Conservation (phyloP, 1,139 yeast genomes). For the Suhomyces taliae region DNA sequence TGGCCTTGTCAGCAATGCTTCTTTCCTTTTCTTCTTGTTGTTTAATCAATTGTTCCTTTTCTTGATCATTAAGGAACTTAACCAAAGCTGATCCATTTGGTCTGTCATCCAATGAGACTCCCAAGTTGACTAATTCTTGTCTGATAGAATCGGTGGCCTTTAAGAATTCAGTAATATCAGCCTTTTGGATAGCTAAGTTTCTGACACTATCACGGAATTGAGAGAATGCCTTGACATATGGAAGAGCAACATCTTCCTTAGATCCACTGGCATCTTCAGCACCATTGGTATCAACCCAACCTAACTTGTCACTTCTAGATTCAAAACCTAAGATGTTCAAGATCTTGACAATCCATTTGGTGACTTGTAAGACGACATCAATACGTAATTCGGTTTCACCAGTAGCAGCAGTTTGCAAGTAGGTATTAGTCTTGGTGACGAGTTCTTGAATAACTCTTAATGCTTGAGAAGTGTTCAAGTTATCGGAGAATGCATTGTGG, state of each 20-base stretch:
- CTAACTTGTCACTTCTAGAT: slow-evolving; percentile 65
- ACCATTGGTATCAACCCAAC: slow-evolving; percentile 61
- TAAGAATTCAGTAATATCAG: slow-evolving; percentile 55
- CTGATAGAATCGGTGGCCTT: slow-evolving; percentile 43
- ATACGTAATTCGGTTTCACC: slow-evolving; percentile 53
- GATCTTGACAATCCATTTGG: slow-evolving; percentile 70
- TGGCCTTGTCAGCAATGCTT: slow-evolving; percentile 40
- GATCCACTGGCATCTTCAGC: slow-evolving; percentile 24
- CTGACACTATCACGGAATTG: slow-evolving; percentile 82
- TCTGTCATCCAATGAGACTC: slow-evolving; percentile 88
- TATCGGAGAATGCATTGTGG: slow-evolving; percentile 83
- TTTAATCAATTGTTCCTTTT: slow-evolving; percentile 60
- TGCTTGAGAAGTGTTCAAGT: slow-evolving; percentile 76
- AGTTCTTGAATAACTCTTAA: slow-evolving; percentile 65
- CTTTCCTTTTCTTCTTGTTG: slow-evolving; percentile 65
- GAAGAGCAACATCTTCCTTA: slow-evolving; percentile 69
- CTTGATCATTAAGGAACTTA: slow-evolving; percentile 72
- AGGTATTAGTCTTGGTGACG: slow-evolving; percentile 69
- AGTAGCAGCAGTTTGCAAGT: slow-evolving; percentile 53
- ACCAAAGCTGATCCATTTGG: slow-evolving; percentile 76
- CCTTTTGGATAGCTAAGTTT: slow-evolving; percentile 65
- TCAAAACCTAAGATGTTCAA: slow-evolving; percentile 75
- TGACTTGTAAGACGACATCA: slow-evolving; percentile 64
- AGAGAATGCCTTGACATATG: slow-evolving; percentile 76
- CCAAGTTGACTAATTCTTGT: slow-evolving; percentile 65